Evolutionary conservation across 106 monocot genomes (phyloP).

Genomic region (Dendrobium catenatum): DNA sequence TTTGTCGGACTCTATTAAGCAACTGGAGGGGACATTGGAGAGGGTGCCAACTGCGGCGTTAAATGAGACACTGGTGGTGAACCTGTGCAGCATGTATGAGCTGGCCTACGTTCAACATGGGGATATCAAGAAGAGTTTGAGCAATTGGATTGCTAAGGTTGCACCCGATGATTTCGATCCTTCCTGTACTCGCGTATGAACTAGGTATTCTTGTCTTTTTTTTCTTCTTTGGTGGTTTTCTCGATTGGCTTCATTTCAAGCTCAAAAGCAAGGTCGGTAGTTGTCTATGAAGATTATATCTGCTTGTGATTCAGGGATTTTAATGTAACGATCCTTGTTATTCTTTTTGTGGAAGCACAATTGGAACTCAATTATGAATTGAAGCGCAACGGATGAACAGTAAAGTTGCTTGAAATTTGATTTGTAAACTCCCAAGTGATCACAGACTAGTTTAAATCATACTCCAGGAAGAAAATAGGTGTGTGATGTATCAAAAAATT

Average conservation of each 20-base stretch:
- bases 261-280: not conserved
- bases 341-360: not conserved
- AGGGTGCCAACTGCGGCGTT: slow-evolving; percentile 69
- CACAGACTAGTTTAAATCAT: not conserved
- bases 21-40: slow-evolving; percentile 87
- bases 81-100: slow-evolving; percentile 96
- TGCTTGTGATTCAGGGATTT: not conserved
- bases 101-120: slow-evolving; percentile 82
- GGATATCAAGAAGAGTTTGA: slow-evolving; percentile 81
- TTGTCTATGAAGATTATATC: not conserved
- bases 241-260: not conserved
- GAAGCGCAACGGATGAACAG: not conserved
- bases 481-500: not conserved
- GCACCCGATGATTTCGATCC: slow-evolving; percentile 93
- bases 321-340: not conserved
- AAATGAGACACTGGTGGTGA: slow-evolving; percentile 81
- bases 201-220: not conserved
- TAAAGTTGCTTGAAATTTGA: not conserved
- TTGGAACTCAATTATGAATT: not conserved
- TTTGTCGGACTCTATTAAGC: slow-evolving; percentile 83
- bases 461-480: not conserved
- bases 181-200: slow-evolving; percentile 75
- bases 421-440: not conserved
- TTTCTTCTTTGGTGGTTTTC: not conserved
- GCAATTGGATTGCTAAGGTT: slow-evolving; percentile 71